Evolutionary conservation across 176 grass and related monocot species (phyloP).

Genomic region (Carex parvula): DNA sequence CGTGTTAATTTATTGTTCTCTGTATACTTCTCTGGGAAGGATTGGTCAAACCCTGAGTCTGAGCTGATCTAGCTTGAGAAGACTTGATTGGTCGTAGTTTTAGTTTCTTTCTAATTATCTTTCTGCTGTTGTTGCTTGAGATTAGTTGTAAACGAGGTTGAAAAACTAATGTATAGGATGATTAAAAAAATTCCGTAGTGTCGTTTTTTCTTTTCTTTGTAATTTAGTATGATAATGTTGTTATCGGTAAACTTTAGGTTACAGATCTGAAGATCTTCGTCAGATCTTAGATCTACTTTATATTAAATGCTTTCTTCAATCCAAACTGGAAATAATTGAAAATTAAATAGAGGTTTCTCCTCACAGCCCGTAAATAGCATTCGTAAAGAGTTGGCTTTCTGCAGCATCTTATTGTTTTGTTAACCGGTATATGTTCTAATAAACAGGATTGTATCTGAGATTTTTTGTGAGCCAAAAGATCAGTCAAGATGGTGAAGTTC

Average conservation of each 20-base stretch:
- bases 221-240: not conserved
- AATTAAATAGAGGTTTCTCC: not conserved
- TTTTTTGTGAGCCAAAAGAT: constrained; percentile 26
- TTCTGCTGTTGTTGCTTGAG: not conserved
- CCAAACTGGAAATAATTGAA: not conserved
- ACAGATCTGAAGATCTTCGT: constrained; percentile 9
- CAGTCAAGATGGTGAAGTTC: constrained; percentile 92
- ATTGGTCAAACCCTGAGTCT: not conserved
- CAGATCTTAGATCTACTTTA: constrained; percentile 9
- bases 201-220: not conserved
- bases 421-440: constrained; percentile 1
- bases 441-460: constrained; percentile 26
- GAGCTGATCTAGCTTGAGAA: constrained; percentile 5
- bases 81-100: not conserved
- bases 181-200: not conserved
- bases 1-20: not conserved
- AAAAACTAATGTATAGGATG: not conserved
- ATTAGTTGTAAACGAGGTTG: not conserved
- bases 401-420: not conserved
- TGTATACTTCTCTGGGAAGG: not conserved
- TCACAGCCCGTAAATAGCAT: not conserved
- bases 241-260: not conserved
- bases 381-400: not conserved
- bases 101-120: not conserved
- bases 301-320: not conserved